phyloP scores from a whole-genome alignment of 2,329 filamentous ascomycete species.

The Exophiala spinifera region DNA sequence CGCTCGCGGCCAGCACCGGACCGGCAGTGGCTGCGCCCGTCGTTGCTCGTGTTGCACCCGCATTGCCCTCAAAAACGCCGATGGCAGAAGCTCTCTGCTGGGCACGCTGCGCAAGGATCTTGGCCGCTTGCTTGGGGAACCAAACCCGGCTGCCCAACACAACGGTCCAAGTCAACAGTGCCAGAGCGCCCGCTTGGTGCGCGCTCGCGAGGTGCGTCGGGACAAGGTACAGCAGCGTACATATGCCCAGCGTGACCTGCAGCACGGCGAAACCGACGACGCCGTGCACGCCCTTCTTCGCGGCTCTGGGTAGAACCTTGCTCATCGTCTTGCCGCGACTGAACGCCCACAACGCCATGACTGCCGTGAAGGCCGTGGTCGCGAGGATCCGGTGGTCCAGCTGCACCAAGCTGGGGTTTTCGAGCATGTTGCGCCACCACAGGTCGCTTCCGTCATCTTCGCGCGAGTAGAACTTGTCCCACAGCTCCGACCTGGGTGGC shows the following conservation, averaged over 20 bases:
- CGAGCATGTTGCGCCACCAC: slow-evolving; percentile 95
- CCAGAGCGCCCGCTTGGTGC: slow-evolving; percentile 87
- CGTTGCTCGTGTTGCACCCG: background rate
- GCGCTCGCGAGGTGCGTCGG: slow-evolving; percentile 82
- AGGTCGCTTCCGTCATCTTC: slow-evolving; percentile 68
- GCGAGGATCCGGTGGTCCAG: slow-evolving; percentile 92
- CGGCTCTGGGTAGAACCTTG: slow-evolving; percentile 57
- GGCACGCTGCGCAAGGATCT: slow-evolving; percentile 13
- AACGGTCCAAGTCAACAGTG: slow-evolving; percentile 76
- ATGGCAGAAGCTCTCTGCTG: background rate
- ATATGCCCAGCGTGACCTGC: slow-evolving; percentile 84
- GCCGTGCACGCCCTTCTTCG: slow-evolving; percentile 68
- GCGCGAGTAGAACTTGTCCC: slow-evolving; percentile 80
- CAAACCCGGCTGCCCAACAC: slow-evolving; percentile 75
- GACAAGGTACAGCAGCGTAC: slow-evolving; percentile 89
- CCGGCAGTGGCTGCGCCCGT: background rate
- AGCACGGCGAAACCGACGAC: slow-evolving; percentile 77
- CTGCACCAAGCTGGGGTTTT: slow-evolving; percentile 94
- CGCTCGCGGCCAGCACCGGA: background rate
- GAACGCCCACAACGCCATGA: slow-evolving; percentile 79
- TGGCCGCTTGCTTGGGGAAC: slow-evolving; percentile 51
- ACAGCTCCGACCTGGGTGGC: slow-evolving; percentile 78
- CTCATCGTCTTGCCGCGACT: slow-evolving; percentile 65
- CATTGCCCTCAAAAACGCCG: background rate
- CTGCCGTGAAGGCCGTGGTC: slow-evolving; percentile 77